Percentiles rank a stretch among this genome's conserved stretches.
Conservation (phyloP, 1,284 basidiomycete genomes). For the Ustilago curta region DNA sequence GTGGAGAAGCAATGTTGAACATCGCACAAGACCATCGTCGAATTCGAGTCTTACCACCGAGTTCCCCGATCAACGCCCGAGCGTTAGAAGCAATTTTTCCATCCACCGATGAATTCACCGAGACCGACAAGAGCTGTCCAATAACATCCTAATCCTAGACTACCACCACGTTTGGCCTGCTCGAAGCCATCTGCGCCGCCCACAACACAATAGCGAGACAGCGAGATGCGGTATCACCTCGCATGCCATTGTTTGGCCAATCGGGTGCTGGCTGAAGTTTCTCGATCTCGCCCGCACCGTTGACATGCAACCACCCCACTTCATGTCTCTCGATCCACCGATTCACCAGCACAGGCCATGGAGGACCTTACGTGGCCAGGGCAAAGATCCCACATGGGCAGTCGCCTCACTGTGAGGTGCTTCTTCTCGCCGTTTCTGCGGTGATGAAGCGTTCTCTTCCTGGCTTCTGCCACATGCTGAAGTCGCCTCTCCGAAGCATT, state of each 20-base stretch:
- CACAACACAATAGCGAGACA: not conserved
- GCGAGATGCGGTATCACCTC: not conserved
- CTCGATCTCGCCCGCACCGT: not conserved
- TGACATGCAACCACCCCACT: constrained; percentile 1
- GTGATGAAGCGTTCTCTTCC: too few relatives aligned
- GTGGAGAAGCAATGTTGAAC: not conserved
- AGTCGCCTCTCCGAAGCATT: too few relatives aligned
- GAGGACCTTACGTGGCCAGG: not conserved
- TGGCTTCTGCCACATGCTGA: too few relatives aligned
- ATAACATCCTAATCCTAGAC: too few relatives aligned
- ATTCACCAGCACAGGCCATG: not conserved
- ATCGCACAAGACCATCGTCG: not conserved
- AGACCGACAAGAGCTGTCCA: not conserved
- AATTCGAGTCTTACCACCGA: not conserved
- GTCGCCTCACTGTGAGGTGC: too few relatives aligned
- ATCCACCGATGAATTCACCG: constrained; percentile 23
- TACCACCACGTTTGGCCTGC: too few relatives aligned
- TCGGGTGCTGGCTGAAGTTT: constrained; percentile 1
- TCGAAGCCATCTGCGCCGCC: not conserved
- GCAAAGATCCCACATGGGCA: not conserved
- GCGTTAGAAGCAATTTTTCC: not conserved
- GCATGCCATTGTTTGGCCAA: too few relatives aligned
- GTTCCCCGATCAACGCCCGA: not conserved
- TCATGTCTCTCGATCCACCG: constrained; percentile 3
- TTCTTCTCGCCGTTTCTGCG: too few relatives aligned